Conservation (phyloP, 148 eudicot genomes). For the Rheum nobile region DNA sequence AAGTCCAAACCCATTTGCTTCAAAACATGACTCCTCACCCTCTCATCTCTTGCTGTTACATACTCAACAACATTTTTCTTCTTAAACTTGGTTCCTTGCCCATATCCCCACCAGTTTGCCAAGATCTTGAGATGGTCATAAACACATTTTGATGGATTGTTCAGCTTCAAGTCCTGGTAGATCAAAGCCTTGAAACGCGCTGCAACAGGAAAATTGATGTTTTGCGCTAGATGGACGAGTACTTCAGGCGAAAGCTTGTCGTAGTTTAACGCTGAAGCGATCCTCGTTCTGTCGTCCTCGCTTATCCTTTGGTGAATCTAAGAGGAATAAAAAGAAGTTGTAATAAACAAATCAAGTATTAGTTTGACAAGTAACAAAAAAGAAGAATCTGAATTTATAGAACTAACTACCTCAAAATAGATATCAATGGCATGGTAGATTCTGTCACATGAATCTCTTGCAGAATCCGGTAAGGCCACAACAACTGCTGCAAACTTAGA, state of each 20-base stretch:
- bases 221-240: slow-evolving; percentile 19
- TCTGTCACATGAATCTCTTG: slow-evolving; percentile 38
- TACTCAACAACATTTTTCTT: neutral
- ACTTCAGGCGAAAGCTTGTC: slow-evolving; percentile 28
- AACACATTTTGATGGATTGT: slow-evolving; percentile 5
- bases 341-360: neutral
- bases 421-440: slow-evolving; percentile 38
- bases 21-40: neutral
- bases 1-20: neutral
- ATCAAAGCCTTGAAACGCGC: slow-evolving; percentile 14
- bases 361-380: neutral
- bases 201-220: slow-evolving; percentile 20
- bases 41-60: neutral
- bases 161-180: slow-evolving; percentile 19
- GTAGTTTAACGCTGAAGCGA: slow-evolving; percentile 28
- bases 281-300: slow-evolving; percentile 30
- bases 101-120: slow-evolving; percentile 10
- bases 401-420: slow-evolving; percentile 43
- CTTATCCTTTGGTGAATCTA: slow-evolving; percentile 33
- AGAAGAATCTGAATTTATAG: neutral
- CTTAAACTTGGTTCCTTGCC: neutral
- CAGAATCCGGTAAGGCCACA: slow-evolving; percentile 31
- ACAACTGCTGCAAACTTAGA: slow-evolving; percentile 37
- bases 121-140: slow-evolving; percentile 6
- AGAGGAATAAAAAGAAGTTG: neutral